Evolutionary conservation across 495 filamentous ascomycete genomes (phyloP).

Genomic region (Penicillium bialowiezense): DNA sequence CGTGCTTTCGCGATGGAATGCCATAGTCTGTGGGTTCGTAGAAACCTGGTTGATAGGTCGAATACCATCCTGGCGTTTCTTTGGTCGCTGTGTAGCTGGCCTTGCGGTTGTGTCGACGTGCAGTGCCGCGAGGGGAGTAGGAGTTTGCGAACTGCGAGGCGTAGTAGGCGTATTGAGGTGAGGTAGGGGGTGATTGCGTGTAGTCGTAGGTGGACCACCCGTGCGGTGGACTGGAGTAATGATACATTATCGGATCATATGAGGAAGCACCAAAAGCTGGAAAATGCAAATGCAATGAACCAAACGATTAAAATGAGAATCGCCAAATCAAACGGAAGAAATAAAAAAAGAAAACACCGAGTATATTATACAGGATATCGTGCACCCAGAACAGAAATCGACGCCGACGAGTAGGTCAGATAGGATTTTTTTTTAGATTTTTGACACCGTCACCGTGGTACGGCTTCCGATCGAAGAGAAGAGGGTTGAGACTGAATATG

Average conservation of each 20-base stretch:
- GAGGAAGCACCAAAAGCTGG: constrained; percentile 14
- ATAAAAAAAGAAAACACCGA: constrained; percentile 26
- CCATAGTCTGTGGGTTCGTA: constrained; percentile 47
- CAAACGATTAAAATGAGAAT: constrained; percentile 5
- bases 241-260: constrained; percentile 51
- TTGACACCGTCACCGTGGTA: constrained; percentile 46
- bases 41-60: constrained; percentile 35
- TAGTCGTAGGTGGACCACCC: constrained; percentile 52
- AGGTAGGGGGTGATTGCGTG: constrained; percentile 49
- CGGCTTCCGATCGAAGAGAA: constrained; percentile 44
- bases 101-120: constrained; percentile 46
- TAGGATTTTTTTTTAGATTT: constrained; percentile 17
- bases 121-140: constrained; percentile 39
- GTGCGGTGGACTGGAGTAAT: constrained; percentile 46
- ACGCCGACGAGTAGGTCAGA: constrained; percentile 31
- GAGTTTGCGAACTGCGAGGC: constrained; percentile 41
- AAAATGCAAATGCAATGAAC: constrained; percentile 3
- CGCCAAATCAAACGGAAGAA: constrained; percentile 17
- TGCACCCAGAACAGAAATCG: constrained; percentile 36
- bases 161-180: constrained; percentile 49
- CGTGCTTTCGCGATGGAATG: constrained; percentile 51
- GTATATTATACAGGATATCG: constrained; percentile 54
- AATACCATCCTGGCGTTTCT: constrained; percentile 39
- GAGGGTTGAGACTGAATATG: constrained; percentile 39
- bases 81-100: constrained; percentile 45